Percentiles rank a stretch among this genome's conserved stretches.
Evolutionary conservation across 805 yeast genomes (phyloP).

Genomic region (Candida tammaniensis): DNA sequence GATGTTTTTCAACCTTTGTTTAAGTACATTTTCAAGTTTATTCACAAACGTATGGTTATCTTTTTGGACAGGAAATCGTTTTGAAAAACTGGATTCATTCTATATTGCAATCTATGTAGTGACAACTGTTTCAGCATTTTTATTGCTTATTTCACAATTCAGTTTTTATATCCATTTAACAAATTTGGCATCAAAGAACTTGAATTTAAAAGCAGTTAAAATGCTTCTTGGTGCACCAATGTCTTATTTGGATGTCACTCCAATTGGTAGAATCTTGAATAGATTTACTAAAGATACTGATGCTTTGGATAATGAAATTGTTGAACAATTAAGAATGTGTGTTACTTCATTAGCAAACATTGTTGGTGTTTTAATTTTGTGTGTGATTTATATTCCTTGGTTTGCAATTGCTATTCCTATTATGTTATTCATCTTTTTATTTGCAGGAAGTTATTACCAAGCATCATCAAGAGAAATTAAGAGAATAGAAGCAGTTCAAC

Average conservation of each 20-base stretch:
- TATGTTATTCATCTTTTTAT: slow-evolving; percentile 23
- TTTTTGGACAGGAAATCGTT: slow-evolving; percentile 68
- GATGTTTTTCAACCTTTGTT: slow-evolving; percentile 28
- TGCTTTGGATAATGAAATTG: slow-evolving; percentile 73
- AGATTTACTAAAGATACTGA: slow-evolving; percentile 88
- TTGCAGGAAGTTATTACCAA: slow-evolving; percentile 32
- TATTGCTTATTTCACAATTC: slow-evolving; percentile 44
- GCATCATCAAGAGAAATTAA: slow-evolving; percentile 39
- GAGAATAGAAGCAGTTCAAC: slow-evolving; percentile 36
- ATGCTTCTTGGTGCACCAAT: slow-evolving; percentile 72
- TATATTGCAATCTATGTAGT: slow-evolving; percentile 74
- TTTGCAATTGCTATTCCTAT: slow-evolving; percentile 37
- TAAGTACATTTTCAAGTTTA: slow-evolving; percentile 50
- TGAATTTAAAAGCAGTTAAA: slow-evolving; percentile 61
- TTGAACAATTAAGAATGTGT: slow-evolving; percentile 64
- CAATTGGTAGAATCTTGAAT: slow-evolving; percentile 82
- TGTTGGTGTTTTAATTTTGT: slow-evolving; percentile 50
- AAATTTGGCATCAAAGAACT: slow-evolving; percentile 48
- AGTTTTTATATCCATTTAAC: slow-evolving; percentile 47
- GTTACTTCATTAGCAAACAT: slow-evolving; percentile 53
- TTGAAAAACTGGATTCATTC: slow-evolving; percentile 46
- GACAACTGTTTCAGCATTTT: slow-evolving; percentile 50
- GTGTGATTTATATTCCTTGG: slow-evolving; percentile 38
- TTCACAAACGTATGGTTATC: slow-evolving; percentile 78
- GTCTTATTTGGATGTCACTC: slow-evolving; percentile 80